Conservation (phyloP, 805 yeast species). For the Candida golubevii region DNA sequence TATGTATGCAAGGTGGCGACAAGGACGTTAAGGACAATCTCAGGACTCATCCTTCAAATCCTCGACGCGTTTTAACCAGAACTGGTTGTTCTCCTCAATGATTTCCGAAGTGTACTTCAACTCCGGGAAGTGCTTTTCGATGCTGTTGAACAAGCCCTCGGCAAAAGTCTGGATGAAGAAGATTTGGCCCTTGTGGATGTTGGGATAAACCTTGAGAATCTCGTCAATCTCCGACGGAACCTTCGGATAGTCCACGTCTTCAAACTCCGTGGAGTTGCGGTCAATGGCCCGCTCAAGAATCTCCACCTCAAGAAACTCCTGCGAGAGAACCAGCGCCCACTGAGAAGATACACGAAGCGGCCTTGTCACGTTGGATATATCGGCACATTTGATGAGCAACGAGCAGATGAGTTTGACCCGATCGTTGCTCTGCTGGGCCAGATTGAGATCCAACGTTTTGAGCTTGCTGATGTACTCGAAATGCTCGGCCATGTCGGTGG, state of each 20-base stretch:
- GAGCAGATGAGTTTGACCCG: conserved; percentile 49
- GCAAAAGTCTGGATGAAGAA: conserved; percentile 85
- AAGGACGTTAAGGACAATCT: background rate
- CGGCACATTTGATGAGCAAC: conserved; percentile 87
- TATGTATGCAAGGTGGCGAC: background rate
- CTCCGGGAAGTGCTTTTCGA: conserved; percentile 58
- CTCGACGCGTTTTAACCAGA: conserved; percentile 42
- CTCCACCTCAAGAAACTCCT: conserved; percentile 71
- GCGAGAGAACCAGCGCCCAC: conserved; percentile 80
- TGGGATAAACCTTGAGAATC: conserved; percentile 44
- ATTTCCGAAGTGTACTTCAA: conserved; percentile 53
- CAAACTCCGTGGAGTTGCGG: conserved; percentile 3
- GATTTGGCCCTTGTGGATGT: conserved; percentile 66
- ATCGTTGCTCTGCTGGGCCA: conserved; percentile 19
- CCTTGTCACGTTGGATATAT: conserved; percentile 88
- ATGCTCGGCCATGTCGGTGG: conserved; percentile 92
- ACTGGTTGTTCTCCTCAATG: conserved; percentile 48
- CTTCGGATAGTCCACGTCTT: conserved; percentile 24
- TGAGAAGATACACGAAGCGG: conserved; percentile 69
- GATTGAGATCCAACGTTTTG: conserved; percentile 23
- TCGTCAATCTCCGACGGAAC: conserved; percentile 39
- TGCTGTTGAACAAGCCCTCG: conserved; percentile 62
- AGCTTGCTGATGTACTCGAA: conserved; percentile 61
- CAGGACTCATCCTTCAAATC: background rate
- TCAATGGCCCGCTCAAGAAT: conserved; percentile 40